phyloP scores from a whole-genome alignment of 75 land plant species.

The Selaginella moellendorffii region DNA sequence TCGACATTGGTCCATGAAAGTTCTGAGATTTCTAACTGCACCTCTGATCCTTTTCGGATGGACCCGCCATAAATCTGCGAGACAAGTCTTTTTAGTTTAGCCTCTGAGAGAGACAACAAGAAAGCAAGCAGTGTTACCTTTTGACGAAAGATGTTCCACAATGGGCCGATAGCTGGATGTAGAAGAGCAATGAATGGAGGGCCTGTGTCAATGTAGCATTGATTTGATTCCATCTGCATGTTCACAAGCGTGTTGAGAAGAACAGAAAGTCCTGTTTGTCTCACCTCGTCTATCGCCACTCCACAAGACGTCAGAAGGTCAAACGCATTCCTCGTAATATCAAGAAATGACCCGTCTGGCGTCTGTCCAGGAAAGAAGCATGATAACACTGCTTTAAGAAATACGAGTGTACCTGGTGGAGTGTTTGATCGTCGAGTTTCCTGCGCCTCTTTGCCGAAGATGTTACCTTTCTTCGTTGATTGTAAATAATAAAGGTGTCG shows the following conservation, averaged over 20 bases:
- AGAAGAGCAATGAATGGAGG: constrained; percentile 83
- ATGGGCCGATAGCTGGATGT: constrained; percentile 92
- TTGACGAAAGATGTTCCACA: constrained; percentile 77
- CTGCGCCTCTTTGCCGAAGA: constrained; percentile 93
- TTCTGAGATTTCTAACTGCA: constrained; percentile 86
- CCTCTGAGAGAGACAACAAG: neutral
- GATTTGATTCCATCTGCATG: constrained; percentile 68
- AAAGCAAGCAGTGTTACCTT: constrained; percentile 43
- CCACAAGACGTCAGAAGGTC: constrained; percentile 55
- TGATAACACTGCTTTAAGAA: neutral
- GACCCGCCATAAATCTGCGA: constrained; percentile 76
- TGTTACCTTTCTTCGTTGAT: constrained; percentile 85
- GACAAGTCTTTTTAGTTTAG: neutral
- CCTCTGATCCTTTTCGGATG: constrained; percentile 64
- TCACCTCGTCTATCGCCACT: constrained; percentile 70
- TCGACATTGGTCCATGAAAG: constrained; percentile 74
- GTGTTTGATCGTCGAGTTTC: constrained; percentile 37
- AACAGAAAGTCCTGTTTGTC: too few species aligned
- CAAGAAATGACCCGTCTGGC: constrained; percentile 90
- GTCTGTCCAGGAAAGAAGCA: constrained; percentile 56
- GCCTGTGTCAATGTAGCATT: constrained; percentile 45
- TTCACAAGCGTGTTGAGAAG: too few species aligned
- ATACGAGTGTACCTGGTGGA: constrained; percentile 59
- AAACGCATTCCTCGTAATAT: constrained; percentile 74
- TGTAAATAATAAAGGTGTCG: constrained; percentile 79